A percentile compares a stretch with the other conserved stretches of the same genome.
These are phyloP conservation scores for Coniochaeta sp. DNA, from an alignment of 2,329 filamentous ascomycete genomes.

Conservation along the genomic window DNA sequence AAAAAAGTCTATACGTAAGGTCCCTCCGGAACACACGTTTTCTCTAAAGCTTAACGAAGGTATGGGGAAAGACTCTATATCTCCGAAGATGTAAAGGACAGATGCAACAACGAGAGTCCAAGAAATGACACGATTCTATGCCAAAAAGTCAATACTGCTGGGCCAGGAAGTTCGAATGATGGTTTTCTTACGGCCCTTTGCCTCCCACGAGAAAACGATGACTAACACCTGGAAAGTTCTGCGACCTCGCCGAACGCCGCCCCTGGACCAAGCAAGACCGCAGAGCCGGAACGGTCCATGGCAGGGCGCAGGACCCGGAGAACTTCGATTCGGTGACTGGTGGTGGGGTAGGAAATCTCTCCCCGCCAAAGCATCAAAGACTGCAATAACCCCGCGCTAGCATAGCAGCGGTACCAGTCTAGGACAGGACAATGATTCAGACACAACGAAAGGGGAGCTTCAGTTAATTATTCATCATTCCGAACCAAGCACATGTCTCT, in stretches of 20 bases:
- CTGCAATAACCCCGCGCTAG: not conserved
- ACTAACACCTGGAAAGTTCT: slow-evolving; percentile 2
- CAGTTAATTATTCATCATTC: not conserved
- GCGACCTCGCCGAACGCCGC: not conserved
- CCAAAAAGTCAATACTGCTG: not conserved
- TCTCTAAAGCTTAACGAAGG: not conserved
- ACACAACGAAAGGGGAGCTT: not conserved
- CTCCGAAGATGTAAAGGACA: not conserved
- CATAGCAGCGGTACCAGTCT: not conserved
- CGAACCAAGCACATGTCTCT: not conserved
- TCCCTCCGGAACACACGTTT: not conserved
- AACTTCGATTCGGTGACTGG: not conserved
- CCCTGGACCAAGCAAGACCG: not conserved
- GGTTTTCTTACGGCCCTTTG: not conserved
- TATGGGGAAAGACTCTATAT: not conserved
- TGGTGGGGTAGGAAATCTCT: not conserved
- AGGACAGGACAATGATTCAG: not conserved
- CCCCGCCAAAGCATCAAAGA: not conserved
- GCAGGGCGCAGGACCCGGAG: not conserved
- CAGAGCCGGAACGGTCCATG: not conserved
- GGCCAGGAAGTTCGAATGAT: not conserved
- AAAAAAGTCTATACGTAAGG: not conserved
- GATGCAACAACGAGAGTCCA: not conserved
- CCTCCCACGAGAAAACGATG: not conserved
- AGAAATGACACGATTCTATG: not conserved